phyloP scores from a whole-genome alignment of 192 early-diverging fungal species.

The Podochytrium sp. region DNA sequence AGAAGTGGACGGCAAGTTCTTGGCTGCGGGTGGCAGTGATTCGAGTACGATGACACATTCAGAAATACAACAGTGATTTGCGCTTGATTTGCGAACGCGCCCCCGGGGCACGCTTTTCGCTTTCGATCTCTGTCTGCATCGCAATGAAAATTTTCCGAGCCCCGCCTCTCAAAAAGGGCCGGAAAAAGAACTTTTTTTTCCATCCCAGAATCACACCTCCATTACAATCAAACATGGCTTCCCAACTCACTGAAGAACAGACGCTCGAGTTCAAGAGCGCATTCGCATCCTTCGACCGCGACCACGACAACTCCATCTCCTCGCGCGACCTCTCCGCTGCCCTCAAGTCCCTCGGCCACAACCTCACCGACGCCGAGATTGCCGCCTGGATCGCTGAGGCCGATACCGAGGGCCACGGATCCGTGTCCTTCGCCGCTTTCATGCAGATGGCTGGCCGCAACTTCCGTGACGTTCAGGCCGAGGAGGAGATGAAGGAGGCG shows the following conservation, averaged over 20 bases:
- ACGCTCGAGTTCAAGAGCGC: slow-evolving; percentile 18
- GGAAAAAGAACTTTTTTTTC: background rate
- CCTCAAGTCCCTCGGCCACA: slow-evolving; percentile 64
- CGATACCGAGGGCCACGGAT: slow-evolving; percentile 92
- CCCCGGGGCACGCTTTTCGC: background rate
- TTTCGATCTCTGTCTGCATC: background rate
- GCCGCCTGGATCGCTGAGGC: slow-evolving; percentile 93
- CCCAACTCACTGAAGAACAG: too few relatives aligned
- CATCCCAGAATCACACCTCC: background rate
- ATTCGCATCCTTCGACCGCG: slow-evolving; percentile 36
- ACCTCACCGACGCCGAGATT: slow-evolving; percentile 88
- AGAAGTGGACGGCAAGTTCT: too few relatives aligned
- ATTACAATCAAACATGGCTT: too few relatives aligned
- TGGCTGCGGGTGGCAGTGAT: too few relatives aligned
- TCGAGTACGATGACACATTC: too few relatives aligned
- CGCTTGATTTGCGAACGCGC: too few relatives aligned
- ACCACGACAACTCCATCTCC: slow-evolving; percentile 85
- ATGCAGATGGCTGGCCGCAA: slow-evolving; percentile 86
- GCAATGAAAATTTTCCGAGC: background rate
- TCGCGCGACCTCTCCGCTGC: slow-evolving; percentile 42
- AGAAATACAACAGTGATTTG: too few relatives aligned
- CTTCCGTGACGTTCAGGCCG: slow-evolving; percentile 76
- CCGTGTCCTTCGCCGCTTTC: slow-evolving; percentile 92
- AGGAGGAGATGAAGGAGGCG: slow-evolving; percentile 91
- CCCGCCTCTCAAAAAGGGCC: background rate